Evolutionary conservation across 2,329 filamentous ascomycete genomes (phyloP).

Genomic region (Fusarium torreyae): DNA sequence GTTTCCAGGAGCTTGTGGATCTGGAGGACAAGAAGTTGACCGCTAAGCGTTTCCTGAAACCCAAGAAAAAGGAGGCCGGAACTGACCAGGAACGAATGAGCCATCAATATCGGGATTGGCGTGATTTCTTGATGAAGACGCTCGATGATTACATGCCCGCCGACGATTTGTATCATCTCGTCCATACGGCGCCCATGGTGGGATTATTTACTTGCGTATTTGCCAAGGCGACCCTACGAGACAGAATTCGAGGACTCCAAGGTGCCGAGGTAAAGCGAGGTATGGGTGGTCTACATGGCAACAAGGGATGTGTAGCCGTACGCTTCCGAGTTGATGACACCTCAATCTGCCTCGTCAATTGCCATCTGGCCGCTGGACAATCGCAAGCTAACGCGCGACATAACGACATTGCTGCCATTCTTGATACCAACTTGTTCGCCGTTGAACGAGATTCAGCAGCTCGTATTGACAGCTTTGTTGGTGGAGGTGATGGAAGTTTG

Average conservation of each 20-base stretch:
- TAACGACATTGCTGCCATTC: constrained; percentile 90
- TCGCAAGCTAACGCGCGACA: constrained; percentile 91
- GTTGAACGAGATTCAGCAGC: constrained; percentile 76
- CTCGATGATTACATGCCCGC: constrained; percentile 87
- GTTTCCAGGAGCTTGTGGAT: constrained; percentile 98
- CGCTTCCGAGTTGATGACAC: constrained; percentile 96
- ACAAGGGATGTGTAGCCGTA: constrained; percentile 93
- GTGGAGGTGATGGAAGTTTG: constrained; percentile 95
- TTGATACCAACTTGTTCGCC: constrained; percentile 84
- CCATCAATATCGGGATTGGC: constrained; percentile 97
- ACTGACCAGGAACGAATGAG: constrained; percentile 93
- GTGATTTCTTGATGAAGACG: constrained; percentile 86
- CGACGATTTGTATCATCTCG: constrained; percentile 83
- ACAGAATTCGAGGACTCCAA: constrained; percentile 82
- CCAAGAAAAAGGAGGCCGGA: constrained; percentile 86
- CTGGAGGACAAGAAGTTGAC: constrained; percentile 97
- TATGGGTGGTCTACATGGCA: constrained; percentile 95
- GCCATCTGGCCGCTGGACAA: constrained; percentile 95
- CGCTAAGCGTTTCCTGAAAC: constrained; percentile 94
- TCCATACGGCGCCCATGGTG: constrained; percentile 90
- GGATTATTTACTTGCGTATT: constrained; percentile 97
- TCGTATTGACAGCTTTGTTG: constrained; percentile 84
- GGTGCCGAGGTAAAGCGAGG: constrained; percentile 93
- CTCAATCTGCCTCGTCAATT: constrained; percentile 96
- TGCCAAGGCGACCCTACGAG: constrained; percentile 83